Evolutionary conservation across 345 rosid species (phyloP).

Genomic region (Eucalyptus pumila): DNA sequence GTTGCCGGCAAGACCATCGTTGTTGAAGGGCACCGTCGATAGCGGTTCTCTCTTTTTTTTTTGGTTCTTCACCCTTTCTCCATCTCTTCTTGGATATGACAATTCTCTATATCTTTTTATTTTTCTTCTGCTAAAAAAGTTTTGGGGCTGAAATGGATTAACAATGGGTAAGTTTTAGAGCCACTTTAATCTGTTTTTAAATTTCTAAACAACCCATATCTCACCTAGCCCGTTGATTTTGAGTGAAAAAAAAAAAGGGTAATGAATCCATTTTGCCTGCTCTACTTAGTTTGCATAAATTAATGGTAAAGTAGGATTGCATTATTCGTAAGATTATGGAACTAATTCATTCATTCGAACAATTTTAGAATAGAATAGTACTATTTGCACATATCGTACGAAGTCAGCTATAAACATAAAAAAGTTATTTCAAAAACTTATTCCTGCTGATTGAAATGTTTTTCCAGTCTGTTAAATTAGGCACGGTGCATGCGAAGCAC

Average conservation of each 20-base stretch:
- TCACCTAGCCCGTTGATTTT: background rate
- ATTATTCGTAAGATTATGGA: background rate
- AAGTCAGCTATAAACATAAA: background rate
- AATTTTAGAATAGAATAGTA: background rate
- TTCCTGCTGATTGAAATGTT: background rate
- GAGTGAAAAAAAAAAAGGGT: background rate
- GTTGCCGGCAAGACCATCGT: background rate
- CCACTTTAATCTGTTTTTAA: background rate
- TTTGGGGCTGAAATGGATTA: background rate
- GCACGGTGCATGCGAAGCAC: background rate
- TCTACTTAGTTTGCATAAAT: background rate
- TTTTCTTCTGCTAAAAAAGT: background rate
- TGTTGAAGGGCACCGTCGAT: background rate
- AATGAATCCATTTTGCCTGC: background rate
- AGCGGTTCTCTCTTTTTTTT: background rate
- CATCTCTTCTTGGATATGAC: background rate
- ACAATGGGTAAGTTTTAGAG: background rate
- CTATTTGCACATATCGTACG: background rate
- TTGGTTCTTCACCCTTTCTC: background rate
- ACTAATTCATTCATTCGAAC: background rate
- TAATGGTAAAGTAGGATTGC: background rate
- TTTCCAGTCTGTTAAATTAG: background rate
- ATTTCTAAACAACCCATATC: background rate
- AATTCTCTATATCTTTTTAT: background rate
- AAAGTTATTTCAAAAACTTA: background rate